phyloP scores from a whole-genome alignment of 257 asterid species.

The Jasminum sambac region DNA sequence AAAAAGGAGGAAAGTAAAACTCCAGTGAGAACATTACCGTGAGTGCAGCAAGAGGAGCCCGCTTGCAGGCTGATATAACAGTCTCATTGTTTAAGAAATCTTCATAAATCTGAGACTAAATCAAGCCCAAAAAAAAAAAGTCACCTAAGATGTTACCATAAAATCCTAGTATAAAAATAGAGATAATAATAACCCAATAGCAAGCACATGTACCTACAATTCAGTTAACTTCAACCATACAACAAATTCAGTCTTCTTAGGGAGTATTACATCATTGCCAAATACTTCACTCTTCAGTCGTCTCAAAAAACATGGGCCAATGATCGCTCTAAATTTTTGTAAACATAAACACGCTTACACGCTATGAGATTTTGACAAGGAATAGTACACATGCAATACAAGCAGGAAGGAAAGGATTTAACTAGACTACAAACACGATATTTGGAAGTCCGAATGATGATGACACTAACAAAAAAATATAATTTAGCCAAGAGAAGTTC shows the following conservation, averaged over 20 bases:
- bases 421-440: conserved; percentile 15
- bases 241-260: conserved; percentile 89
- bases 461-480: conserved; percentile 3
- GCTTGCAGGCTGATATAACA: conserved; percentile 87
- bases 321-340: conserved; percentile 79
- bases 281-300: conserved; percentile 93
- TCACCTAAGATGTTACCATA: conserved; percentile 5
- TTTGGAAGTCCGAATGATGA: conserved; percentile 2
- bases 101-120: conserved; percentile 81
- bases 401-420: not conserved
- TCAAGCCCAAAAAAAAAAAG: conserved; percentile 22
- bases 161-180: conserved; percentile 9
- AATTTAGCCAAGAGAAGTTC: not conserved
- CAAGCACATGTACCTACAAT: conserved; percentile 61
- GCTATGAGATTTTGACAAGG: conserved; percentile 23
- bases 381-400: conserved; percentile 14
- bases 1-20: conserved; percentile 8
- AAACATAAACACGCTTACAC: conserved; percentile 25
- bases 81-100: conserved; percentile 94
- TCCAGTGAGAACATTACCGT: conserved; percentile 52
- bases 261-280: conserved; percentile 50
- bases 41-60: conserved; percentile 95
- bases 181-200: not conserved
- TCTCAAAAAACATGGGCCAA: conserved; percentile 87
- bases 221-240: conserved; percentile 84